Evolutionary conservation across 345 rosid genomes (phyloP).

Genomic region (Hibiscus syriacus): DNA sequence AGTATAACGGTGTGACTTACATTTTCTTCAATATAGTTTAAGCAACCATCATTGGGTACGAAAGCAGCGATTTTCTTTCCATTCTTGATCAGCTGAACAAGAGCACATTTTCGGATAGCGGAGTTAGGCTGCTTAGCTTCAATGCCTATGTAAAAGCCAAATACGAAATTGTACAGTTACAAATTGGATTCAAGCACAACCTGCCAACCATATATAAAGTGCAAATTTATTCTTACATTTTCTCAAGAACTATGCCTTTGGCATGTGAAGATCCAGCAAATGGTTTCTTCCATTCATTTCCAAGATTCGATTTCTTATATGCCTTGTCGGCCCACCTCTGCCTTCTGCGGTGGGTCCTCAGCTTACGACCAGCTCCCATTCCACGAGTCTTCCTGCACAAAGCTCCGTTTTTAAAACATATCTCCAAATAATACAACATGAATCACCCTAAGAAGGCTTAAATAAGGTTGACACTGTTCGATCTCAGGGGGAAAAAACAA

Average conservation of each 20-base stretch:
- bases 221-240: conserved; percentile 37
- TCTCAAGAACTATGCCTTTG: conserved; percentile 73
- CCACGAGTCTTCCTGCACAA: conserved; percentile 63
- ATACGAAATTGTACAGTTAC: background rate
- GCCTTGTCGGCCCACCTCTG: conserved; percentile 96
- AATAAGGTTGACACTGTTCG: no score
- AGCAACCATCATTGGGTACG: conserved; percentile 95
- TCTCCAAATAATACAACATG: background rate
- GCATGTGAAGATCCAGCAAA: conserved; percentile 84
- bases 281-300: conserved; percentile 92
- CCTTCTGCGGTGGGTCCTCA: conserved; percentile 59
- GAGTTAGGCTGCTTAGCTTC: conserved; percentile 99
- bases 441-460: background rate
- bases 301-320: conserved; percentile 77
- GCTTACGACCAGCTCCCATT: conserved; percentile 84
- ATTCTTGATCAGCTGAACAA: conserved; percentile 92
- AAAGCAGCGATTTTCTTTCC: conserved; percentile 97
- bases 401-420: background rate
- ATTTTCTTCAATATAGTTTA: conserved; percentile 89
- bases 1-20: conserved; percentile 23
- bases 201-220: background rate
- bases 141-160: conserved; percentile 55
- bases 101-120: conserved; percentile 91
- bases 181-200: background rate
- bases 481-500: no score